phyloP scores from a whole-genome alignment of 805 yeast genomes.

The Suhomyces sp. region DNA sequence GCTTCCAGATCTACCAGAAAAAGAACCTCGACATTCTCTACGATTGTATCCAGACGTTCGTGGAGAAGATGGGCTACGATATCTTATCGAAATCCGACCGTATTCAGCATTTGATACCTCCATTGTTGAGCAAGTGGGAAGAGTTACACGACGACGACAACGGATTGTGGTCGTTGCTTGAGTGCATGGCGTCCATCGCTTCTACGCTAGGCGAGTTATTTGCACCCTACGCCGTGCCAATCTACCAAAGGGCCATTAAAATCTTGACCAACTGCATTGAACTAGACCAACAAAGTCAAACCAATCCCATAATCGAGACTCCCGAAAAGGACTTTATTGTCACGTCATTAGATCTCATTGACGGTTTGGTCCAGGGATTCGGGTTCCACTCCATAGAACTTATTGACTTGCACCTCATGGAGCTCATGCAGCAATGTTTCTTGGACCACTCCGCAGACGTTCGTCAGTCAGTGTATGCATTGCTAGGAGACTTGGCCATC shows the following conservation, averaged over 20 bases:
- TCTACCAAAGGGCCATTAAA: constrained; percentile 72
- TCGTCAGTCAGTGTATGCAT: constrained; percentile 88
- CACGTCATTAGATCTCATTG: constrained; percentile 84
- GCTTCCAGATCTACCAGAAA: constrained; percentile 76
- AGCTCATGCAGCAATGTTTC: constrained; percentile 63
- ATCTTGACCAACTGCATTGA: constrained; percentile 69
- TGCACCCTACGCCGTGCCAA: constrained; percentile 85
- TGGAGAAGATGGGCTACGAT: constrained; percentile 66
- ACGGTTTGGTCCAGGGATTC: constrained; percentile 90
- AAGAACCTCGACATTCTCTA: constrained; percentile 78
- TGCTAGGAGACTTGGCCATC: constrained; percentile 86
- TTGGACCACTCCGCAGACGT: constrained; percentile 81
- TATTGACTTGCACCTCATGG: constrained; percentile 51
- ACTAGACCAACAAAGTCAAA: constrained; percentile 57
- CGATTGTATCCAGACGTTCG: constrained; percentile 88
- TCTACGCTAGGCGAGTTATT: constrained; percentile 80
- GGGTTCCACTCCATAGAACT: constrained; percentile 59
- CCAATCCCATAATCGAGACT: constrained; percentile 64
- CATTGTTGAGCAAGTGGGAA: constrained; percentile 81
- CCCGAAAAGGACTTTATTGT: constrained; percentile 91
- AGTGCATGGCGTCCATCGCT: constrained; percentile 89
- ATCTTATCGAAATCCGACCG: constrained; percentile 54
- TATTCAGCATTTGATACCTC: constrained; percentile 68
- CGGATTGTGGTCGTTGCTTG: constrained; percentile 87
- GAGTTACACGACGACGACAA: constrained; percentile 69